Evolutionary conservation across 768 basidiomycete species (phyloP).

Genomic region (Mycena metata): DNA sequence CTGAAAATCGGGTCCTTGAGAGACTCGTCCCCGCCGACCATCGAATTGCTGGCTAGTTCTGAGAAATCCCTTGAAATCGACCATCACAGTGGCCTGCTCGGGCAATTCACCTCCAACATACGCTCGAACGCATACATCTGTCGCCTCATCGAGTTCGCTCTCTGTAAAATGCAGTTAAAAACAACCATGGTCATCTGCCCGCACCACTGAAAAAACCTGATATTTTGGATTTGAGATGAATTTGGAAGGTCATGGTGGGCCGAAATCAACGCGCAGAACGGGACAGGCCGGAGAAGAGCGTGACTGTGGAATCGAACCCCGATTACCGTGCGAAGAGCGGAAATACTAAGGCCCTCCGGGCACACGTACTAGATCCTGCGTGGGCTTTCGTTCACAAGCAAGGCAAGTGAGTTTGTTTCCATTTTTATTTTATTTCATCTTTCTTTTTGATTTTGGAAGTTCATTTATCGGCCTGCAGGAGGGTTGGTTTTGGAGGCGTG

Average conservation of each 20-base stretch:
- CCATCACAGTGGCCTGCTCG: no score
- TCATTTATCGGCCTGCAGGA: no score
- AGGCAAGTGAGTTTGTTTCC: no score
- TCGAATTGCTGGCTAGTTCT: slow-evolving; percentile 45
- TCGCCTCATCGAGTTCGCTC: slow-evolving; percentile 30
- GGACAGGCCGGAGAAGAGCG: neutral
- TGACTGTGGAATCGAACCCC: no score
- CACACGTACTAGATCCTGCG: no score
- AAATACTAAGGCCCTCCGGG: no score
- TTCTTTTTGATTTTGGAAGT: no score
- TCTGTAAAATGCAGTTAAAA: neutral
- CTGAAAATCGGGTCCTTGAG: slow-evolving; percentile 43
- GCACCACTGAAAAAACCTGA: slow-evolving; percentile 20
- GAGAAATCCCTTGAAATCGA: neutral
- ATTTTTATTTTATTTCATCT: no score
- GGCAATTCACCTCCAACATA: slow-evolving; percentile 23
- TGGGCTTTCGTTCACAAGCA: no score
- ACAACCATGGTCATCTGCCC: no score
- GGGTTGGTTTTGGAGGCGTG: no score
- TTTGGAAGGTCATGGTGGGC: slow-evolving; percentile 29
- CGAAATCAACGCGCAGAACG: no score
- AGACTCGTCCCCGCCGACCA: slow-evolving; percentile 44
- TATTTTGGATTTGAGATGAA: slow-evolving; percentile 7
- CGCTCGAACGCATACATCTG: slow-evolving; percentile 26
- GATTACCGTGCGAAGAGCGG: neutral